A percentile compares a stretch with the other conserved stretches of the same genome.
Conservation (phyloP, 345 rosid genomes). For the Camelina hispida region DNA sequence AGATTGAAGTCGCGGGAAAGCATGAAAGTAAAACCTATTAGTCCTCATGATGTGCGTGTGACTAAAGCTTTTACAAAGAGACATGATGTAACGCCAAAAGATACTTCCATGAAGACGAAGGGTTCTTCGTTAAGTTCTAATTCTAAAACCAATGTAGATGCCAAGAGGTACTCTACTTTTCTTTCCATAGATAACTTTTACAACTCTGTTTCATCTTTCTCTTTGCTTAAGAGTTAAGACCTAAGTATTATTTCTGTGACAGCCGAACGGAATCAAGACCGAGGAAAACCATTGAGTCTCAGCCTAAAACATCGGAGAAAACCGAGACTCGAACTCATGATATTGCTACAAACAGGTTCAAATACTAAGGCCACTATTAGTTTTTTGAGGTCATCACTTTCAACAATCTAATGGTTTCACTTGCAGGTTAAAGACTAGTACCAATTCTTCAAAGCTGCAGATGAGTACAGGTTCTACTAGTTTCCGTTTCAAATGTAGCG, state of each 20-base stretch:
- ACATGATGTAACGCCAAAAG: slow-evolving; percentile 41
- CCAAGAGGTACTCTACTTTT: slow-evolving; percentile 54
- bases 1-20: slow-evolving; percentile 12
- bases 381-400: neutral
- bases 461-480: slow-evolving; percentile 46
- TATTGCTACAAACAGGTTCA: slow-evolving; percentile 60
- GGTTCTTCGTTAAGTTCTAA: slow-evolving; percentile 47
- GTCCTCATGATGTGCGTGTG: slow-evolving; percentile 12
- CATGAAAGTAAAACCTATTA: neutral
- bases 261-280: slow-evolving; percentile 54
- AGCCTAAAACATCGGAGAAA: slow-evolving; percentile 46
- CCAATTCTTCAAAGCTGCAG: slow-evolving; percentile 51
- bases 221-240: slow-evolving; percentile 24
- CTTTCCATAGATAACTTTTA: slow-evolving; percentile 18
- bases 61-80: slow-evolving; percentile 39
- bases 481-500: slow-evolving; percentile 68
- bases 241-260: slow-evolving; percentile 33
- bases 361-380: slow-evolving; percentile 19
- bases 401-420: slow-evolving; percentile 19
- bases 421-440: slow-evolving; percentile 54
- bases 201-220: neutral
- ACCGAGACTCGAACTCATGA: slow-evolving; percentile 47
- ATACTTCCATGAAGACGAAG: slow-evolving; percentile 42
- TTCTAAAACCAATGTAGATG: slow-evolving; percentile 47
- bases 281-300: slow-evolving; percentile 55